These are phyloP conservation scores for Tuber brumale DNA, from an alignment of 495 filamentous ascomycete genomes.

Conservation along the genomic window DNA sequence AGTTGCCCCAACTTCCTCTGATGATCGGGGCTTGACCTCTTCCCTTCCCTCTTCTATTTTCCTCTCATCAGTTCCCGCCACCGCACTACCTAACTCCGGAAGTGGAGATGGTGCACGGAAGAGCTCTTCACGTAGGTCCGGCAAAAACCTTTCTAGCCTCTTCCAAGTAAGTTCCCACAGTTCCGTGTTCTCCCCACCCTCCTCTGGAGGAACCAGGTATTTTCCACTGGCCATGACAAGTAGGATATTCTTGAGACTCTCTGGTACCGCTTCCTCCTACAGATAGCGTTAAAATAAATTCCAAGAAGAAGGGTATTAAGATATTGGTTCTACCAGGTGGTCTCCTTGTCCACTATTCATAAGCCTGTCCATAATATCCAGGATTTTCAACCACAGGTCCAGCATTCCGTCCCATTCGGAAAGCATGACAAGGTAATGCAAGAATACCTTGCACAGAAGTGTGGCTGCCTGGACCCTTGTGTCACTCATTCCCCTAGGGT, in stretches of 20 bases:
- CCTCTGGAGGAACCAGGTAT: conserved; percentile 68
- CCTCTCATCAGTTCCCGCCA: conserved; percentile 1
- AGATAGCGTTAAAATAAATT: conserved; percentile 9
- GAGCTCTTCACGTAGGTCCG: conserved; percentile 55
- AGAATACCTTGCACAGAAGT: conserved; percentile 86
- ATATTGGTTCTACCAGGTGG: conserved; percentile 58
- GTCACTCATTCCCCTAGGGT: conserved; percentile 89
- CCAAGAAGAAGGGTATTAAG: neutral
- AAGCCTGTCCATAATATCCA: conserved; percentile 90
- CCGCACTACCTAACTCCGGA: conserved; percentile 11
- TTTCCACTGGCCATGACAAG: conserved; percentile 91
- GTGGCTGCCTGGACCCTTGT: conserved; percentile 88
- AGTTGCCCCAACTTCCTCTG: neutral
- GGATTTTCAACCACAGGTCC: conserved; percentile 83
- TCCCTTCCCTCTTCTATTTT: conserved; percentile 10
- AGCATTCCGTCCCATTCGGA: conserved; percentile 86
- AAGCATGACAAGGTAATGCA: conserved; percentile 83
- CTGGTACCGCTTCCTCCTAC: conserved; percentile 89
- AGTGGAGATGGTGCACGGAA: conserved; percentile 34
- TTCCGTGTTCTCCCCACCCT: conserved; percentile 53
- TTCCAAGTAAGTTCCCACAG: conserved; percentile 80
- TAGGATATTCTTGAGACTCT: conserved; percentile 92
- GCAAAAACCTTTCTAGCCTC: conserved; percentile 81
- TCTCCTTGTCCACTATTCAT: conserved; percentile 96
- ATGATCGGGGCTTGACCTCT: neutral